Conservation (phyloP, 257 asterid species). For the Leptodermis oblonga region DNA sequence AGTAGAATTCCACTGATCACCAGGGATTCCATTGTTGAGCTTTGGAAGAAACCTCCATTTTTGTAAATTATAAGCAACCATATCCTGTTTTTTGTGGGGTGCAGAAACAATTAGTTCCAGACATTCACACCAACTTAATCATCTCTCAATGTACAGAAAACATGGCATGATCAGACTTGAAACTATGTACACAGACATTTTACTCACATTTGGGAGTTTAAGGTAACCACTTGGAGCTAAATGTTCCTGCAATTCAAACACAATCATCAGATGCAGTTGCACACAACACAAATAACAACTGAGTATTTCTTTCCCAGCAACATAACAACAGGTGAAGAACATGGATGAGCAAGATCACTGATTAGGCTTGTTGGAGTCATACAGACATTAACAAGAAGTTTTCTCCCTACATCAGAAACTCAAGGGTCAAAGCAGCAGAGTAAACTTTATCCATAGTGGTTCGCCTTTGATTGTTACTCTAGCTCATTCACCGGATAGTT, state of each 20-base stretch:
- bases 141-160: background rate
- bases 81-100: slow-evolving; percentile 39
- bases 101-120: background rate
- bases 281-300: too few relatives aligned
- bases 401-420: too few relatives aligned
- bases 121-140: background rate
- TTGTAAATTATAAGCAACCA: slow-evolving; percentile 54
- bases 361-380: too few relatives aligned
- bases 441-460: too few relatives aligned
- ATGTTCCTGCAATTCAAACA: slow-evolving; percentile 64
- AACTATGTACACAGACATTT: background rate
- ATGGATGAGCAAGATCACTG: background rate
- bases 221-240: slow-evolving; percentile 98
- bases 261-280: background rate
- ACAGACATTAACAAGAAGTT: too few relatives aligned
- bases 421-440: too few relatives aligned
- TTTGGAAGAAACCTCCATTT: slow-evolving; percentile 85
- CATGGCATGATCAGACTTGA: background rate
- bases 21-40: slow-evolving; percentile 86
- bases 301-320: background rate
- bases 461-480: too few relatives aligned
- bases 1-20: slow-evolving; percentile 61
- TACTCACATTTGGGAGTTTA: slow-evolving; percentile 88
- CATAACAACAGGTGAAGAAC: background rate
- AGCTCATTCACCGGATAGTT: too few relatives aligned